Percentiles rank a stretch among this genome's conserved stretches.
These are phyloP conservation scores for Penicillium parvum DNA, from an alignment of 495 filamentous ascomycete species.

Conservation along the genomic window DNA sequence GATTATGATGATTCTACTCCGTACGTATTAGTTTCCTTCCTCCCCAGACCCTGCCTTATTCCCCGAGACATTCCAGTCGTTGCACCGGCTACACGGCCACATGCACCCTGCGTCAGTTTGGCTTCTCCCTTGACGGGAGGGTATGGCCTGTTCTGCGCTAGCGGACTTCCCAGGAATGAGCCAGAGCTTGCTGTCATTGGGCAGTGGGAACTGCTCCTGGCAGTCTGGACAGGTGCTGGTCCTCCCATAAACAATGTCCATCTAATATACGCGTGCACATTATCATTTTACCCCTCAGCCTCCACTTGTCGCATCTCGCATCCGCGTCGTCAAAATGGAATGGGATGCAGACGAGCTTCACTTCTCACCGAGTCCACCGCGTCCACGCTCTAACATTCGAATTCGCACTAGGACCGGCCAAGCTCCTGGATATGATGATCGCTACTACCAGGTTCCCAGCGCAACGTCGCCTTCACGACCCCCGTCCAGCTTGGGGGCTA, in stretches of 20 bases:
- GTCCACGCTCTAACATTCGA: slow-evolving; percentile 30
- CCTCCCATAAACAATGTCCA: slow-evolving; percentile 7
- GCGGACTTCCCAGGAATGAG: slow-evolving; percentile 7
- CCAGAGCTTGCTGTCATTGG: slow-evolving; percentile 2
- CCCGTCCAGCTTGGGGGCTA: slow-evolving; percentile 50
- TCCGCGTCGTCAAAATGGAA: slow-evolving; percentile 12
- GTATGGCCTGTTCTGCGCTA: no score
- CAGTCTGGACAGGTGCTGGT: neutral
- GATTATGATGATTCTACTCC: slow-evolving; percentile 34
- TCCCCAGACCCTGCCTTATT: slow-evolving; percentile 7
- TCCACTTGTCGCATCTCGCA: no score
- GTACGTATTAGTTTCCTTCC: slow-evolving; percentile 35
- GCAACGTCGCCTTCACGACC: slow-evolving; percentile 43
- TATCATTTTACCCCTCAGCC: no score
- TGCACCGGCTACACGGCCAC: slow-evolving; percentile 8
- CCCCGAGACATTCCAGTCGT: slow-evolving; percentile 23
- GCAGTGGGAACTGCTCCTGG: neutral
- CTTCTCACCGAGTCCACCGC: slow-evolving; percentile 1
- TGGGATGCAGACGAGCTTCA: neutral
- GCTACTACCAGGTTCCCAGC: slow-evolving; percentile 32
- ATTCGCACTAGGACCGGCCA: slow-evolving; percentile 25
- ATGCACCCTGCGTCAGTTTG: slow-evolving; percentile 3
- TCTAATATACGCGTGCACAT: no score
- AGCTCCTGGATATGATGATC: slow-evolving; percentile 17
- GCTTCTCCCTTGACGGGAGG: slow-evolving; percentile 14